Evolutionary conservation across 2,329 filamentous ascomycete genomes (phyloP).

Genomic region (Alternaria longipes): DNA sequence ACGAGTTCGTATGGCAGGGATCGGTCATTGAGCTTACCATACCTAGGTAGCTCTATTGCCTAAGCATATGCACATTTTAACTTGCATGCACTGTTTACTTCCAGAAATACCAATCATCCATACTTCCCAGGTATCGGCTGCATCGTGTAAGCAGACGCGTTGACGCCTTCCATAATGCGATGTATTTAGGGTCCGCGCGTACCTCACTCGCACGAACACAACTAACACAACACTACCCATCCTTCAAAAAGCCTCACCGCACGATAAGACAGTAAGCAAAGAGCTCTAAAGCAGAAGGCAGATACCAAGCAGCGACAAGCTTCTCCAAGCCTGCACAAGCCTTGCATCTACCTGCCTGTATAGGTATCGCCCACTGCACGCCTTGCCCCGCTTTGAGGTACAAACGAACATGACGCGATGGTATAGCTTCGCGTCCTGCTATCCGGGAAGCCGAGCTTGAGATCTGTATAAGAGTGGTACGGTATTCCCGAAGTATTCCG

Average conservation of each 20-base stretch:
- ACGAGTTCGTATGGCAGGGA: not conserved
- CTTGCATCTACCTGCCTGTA: constrained; percentile 24
- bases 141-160: not conserved
- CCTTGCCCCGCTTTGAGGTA: constrained; percentile 15
- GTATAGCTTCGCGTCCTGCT: not conserved
- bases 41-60: not conserved
- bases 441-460: constrained; percentile 1
- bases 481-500: not conserved
- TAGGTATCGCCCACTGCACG: constrained; percentile 16
- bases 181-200: not conserved
- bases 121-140: not conserved
- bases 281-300: constrained; percentile 1
- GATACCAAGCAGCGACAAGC: constrained; percentile 26
- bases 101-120: not conserved
- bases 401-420: constrained; percentile 17
- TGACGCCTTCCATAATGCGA: not conserved
- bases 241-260: not conserved
- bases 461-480: constrained; percentile 5
- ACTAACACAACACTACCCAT: not conserved
- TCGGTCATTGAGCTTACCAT: not conserved
- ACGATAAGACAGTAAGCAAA: not conserved
- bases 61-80: not conserved
- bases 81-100: not conserved
- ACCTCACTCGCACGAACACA: not conserved
- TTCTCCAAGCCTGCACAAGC: constrained; percentile 27